These are phyloP conservation scores for Pulveroboletus ravenelii DNA, from an alignment of 768 basidiomycete genomes.

Conservation along the genomic window DNA sequence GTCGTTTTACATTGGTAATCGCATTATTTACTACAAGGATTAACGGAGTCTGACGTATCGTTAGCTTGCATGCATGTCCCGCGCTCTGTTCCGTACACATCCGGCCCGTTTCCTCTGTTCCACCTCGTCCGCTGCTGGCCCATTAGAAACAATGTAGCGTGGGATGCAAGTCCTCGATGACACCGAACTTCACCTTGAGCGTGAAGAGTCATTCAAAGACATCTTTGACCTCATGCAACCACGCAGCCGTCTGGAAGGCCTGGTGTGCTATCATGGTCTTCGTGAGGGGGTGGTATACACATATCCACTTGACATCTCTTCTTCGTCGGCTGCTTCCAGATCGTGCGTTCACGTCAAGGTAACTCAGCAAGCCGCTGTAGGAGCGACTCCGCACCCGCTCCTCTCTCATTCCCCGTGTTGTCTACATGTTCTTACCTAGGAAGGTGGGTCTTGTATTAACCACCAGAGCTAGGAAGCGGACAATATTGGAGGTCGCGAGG, in stretches of 20 bases:
- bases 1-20: slow-evolving; percentile 59
- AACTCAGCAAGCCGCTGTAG: slow-evolving; percentile 1
- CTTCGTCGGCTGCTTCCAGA: background rate
- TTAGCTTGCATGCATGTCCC: slow-evolving; percentile 78
- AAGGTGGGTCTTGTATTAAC: slow-evolving; percentile 35
- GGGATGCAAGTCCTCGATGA: slow-evolving; percentile 76
- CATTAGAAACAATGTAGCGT: slow-evolving; percentile 59
- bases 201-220: slow-evolving; percentile 73
- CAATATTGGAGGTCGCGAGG: slow-evolving; percentile 50
- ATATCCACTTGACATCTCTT: background rate
- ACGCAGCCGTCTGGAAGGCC: slow-evolving; percentile 69
- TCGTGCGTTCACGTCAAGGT: background rate
- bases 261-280: slow-evolving; percentile 45
- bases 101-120: too few species aligned
- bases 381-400: background rate
- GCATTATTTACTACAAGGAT: background rate
- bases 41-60: background rate
- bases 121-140: too few species aligned
- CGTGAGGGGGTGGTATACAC: slow-evolving; percentile 34
- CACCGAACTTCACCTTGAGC: slow-evolving; percentile 68
- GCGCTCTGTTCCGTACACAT: slow-evolving; percentile 66
- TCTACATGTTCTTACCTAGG: slow-evolving; percentile 38
- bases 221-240: slow-evolving; percentile 77
- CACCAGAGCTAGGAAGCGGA: slow-evolving; percentile 39
- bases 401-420: slow-evolving; percentile 35